These are phyloP conservation scores for Astrephomene gubernaculifera DNA, from an alignment of 139 green algal genomes.

Conservation along the genomic window DNA sequence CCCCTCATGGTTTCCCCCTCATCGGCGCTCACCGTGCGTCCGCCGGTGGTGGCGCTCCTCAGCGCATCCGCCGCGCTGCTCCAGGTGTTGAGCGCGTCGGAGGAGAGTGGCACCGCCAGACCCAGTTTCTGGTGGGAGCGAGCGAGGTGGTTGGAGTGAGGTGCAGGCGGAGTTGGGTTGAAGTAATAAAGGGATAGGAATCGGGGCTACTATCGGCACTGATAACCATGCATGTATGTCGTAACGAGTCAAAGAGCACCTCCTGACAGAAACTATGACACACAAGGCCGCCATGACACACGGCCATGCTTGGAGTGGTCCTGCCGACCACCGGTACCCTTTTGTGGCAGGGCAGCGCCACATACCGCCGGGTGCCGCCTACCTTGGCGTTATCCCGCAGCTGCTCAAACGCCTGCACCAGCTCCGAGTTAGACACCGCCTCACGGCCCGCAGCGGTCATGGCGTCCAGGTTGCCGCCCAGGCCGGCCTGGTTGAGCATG, in stretches of 20 bases:
- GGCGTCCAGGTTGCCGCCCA: not conserved
- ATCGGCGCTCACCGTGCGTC: too few species aligned
- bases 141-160: not conserved
- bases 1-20: too few species aligned
- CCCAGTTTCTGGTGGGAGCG: slow-evolving; percentile 2
- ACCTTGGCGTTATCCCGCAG: not conserved
- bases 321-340: too few species aligned
- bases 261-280: too few species aligned
- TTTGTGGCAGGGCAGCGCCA: too few species aligned
- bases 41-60: not conserved
- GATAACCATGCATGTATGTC: too few species aligned
- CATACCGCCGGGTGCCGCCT: too few species aligned
- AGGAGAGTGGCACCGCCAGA: slow-evolving; percentile 17
- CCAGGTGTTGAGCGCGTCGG: slow-evolving; percentile 9
- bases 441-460: not conserved
- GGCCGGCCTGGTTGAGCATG: not conserved
- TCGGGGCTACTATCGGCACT: too few species aligned
- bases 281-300: too few species aligned
- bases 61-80: not conserved
- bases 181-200: too few species aligned
- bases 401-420: slow-evolving; percentile 14
- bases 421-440: not conserved
- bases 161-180: not conserved
- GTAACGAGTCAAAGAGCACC: too few species aligned
- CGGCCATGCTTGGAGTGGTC: too few species aligned